phyloP scores from a whole-genome alignment of 1,284 basidiomycete species.

The Ganoderma resinaceum region DNA sequence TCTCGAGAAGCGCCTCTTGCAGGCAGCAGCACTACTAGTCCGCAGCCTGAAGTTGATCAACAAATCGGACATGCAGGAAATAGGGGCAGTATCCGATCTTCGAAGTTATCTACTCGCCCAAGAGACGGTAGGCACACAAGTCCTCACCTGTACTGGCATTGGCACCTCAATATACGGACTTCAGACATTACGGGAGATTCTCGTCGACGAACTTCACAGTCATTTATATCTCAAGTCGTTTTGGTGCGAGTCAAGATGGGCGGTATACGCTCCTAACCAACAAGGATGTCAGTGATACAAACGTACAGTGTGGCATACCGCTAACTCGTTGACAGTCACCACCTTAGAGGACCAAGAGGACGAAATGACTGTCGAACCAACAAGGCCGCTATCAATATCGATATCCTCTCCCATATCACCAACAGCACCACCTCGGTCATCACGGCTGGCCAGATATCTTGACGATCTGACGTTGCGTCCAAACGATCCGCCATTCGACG shows the following conservation, averaged over 20 bases:
- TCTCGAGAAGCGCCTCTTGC: slow-evolving; percentile 92
- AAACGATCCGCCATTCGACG: slow-evolving; percentile 81
- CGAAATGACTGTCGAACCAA: slow-evolving; percentile 16
- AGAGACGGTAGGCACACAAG: slow-evolving; percentile 71
- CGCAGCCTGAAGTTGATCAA: slow-evolving; percentile 91
- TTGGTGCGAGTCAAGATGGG: slow-evolving; percentile 95
- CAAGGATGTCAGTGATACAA: slow-evolving; percentile 62
- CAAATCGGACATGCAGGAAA: slow-evolving; percentile 91
- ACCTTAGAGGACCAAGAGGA: slow-evolving; percentile 67
- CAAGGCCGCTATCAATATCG: slow-evolving; percentile 19
- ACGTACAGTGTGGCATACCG: not conserved
- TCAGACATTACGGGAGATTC: slow-evolving; percentile 90
- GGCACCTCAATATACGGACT: slow-evolving; percentile 3
- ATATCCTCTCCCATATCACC: slow-evolving; percentile 45
- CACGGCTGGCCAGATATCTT: slow-evolving; percentile 71
- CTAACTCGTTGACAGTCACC: slow-evolving; percentile 50
- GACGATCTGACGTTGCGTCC: slow-evolving; percentile 76
- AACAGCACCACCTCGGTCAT: slow-evolving; percentile 41
- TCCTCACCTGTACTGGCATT: no score
- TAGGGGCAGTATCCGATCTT: slow-evolving; percentile 92
- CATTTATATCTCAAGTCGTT: slow-evolving; percentile 98
- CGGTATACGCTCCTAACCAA: slow-evolving; percentile 84
- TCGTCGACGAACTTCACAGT: slow-evolving; percentile 95
- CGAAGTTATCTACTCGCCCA: slow-evolving; percentile 87
- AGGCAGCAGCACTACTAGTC: slow-evolving; percentile 90